These are phyloP conservation scores for Candida chauliodis DNA, from an alignment of 805 yeast species.

Conservation along the genomic window DNA sequence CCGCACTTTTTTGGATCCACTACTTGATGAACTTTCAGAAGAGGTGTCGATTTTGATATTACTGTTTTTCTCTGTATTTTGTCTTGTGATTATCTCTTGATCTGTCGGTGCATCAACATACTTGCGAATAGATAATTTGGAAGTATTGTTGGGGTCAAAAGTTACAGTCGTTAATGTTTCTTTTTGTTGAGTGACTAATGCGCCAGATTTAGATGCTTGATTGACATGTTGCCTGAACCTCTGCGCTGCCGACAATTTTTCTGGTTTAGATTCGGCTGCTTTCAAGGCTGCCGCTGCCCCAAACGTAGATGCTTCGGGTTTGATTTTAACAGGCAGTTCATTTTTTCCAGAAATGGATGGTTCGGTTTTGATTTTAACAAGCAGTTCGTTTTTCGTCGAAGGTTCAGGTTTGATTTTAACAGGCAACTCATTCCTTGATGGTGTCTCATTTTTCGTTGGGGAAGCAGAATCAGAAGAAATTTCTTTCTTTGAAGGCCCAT, in stretches of 20 bases:
- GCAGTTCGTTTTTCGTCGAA: too few species aligned
- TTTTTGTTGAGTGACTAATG: slow-evolving; percentile 35
- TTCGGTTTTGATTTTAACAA: background rate
- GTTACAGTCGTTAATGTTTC: slow-evolving; percentile 33
- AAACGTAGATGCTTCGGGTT: slow-evolving; percentile 2
- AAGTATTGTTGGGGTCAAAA: slow-evolving; percentile 39
- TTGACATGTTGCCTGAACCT: slow-evolving; percentile 36
- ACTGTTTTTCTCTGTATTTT: slow-evolving; percentile 31
- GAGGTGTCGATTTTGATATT: slow-evolving; percentile 11
- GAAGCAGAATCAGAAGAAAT: background rate
- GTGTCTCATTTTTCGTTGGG: background rate
- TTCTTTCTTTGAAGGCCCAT: background rate
- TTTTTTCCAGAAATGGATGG: background rate
- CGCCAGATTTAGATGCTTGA: slow-evolving; percentile 36
- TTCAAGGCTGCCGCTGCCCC: slow-evolving; percentile 13
- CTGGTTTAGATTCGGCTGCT: slow-evolving; percentile 10
- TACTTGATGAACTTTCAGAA: slow-evolving; percentile 6
- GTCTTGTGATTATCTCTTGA: slow-evolving; percentile 23
- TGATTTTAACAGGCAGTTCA: background rate
- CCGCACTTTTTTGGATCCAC: slow-evolving; percentile 41
- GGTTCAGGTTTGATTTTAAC: background rate
- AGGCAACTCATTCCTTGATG: background rate
- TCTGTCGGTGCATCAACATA: slow-evolving; percentile 14
- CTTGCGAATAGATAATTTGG: slow-evolving; percentile 15
- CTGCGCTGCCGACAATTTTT: slow-evolving; percentile 33